Percentiles rank a stretch among this genome's conserved stretches.
These are phyloP conservation scores for Zalaria obscura DNA, from an alignment of 2,329 filamentous ascomycete species.

Conservation along the genomic window DNA sequence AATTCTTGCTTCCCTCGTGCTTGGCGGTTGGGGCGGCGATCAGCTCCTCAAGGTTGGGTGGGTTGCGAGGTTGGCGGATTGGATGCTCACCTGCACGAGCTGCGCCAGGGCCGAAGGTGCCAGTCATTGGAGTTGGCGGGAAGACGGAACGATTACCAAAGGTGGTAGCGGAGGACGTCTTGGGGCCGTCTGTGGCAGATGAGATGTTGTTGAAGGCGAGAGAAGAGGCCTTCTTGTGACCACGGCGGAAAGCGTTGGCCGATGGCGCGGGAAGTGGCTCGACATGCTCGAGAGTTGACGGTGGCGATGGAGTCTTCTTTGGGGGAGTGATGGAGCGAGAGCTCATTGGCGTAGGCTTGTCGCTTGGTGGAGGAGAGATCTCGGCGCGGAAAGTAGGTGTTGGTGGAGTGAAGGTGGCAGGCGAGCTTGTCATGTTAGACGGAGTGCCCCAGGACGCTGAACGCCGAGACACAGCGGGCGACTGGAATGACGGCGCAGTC, in stretches of 20 bases:
- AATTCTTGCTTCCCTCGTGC: conserved; percentile 94
- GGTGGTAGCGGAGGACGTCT: conserved; percentile 45
- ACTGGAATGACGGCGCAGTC: conserved; percentile 17
- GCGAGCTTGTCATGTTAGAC: conserved; percentile 10
- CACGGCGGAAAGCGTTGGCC: conserved; percentile 81
- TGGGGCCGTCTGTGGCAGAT: conserved; percentile 46
- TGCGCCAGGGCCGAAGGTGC: conserved; percentile 85
- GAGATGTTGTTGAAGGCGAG: conserved; percentile 45
- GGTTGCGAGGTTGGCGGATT: conserved; percentile 79
- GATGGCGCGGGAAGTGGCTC: conserved; percentile 73
- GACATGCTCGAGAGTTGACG: conserved; percentile 39
- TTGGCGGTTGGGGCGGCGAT: conserved; percentile 79
- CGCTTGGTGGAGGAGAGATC: conserved; percentile 59
- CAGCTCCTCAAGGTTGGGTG: conserved; percentile 83
- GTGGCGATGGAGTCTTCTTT: conserved; percentile 51
- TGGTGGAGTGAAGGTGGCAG: conserved; percentile 6
- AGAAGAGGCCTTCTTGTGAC: conserved; percentile 69
- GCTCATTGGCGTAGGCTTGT: conserved; percentile 35
- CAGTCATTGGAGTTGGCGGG: conserved; percentile 65
- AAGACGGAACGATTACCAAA: conserved; percentile 38
- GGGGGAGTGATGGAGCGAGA: conserved; percentile 51
- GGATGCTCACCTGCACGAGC: conserved; percentile 90
- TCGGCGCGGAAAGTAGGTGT: conserved; percentile 58
- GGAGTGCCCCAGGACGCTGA: conserved; percentile 5
- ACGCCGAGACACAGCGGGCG: conserved; percentile 13